Conservation (phyloP, 768 basidiomycete species). For the Arthromyces matolae region DNA sequence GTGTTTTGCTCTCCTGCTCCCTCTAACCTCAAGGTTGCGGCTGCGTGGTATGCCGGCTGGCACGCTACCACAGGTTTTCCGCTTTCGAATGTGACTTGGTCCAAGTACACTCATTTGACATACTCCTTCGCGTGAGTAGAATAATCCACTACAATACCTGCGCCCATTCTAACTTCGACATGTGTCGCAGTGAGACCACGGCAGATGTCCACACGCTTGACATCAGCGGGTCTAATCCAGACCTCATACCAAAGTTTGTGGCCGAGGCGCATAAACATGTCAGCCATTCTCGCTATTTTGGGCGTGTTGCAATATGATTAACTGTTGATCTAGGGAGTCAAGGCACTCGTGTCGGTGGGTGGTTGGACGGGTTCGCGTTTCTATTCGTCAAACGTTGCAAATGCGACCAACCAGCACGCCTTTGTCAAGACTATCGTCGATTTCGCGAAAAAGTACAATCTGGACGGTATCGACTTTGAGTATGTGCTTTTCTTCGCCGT, state of each 20-base stretch:
- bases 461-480: slow-evolving; percentile 62
- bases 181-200: slow-evolving; percentile 32
- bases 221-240: slow-evolving; percentile 42
- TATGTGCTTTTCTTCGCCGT: slow-evolving; percentile 26
- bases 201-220: slow-evolving; percentile 32
- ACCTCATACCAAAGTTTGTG: slow-evolving; percentile 57
- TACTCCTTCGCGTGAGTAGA: slow-evolving; percentile 68
- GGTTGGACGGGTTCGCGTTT: slow-evolving; percentile 66
- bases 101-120: slow-evolving; percentile 60
- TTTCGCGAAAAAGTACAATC: slow-evolving; percentile 47
- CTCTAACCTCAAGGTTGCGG: slow-evolving; percentile 31
- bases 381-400: slow-evolving; percentile 62
- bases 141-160: background rate
- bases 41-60: slow-evolving; percentile 71
- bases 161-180: background rate
- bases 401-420: slow-evolving; percentile 52
- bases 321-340: slow-evolving; percentile 47
- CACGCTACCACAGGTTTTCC: slow-evolving; percentile 47
- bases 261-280: slow-evolving; percentile 40
- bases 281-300: slow-evolving; percentile 7
- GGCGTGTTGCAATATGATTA: background rate
- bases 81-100: slow-evolving; percentile 57
- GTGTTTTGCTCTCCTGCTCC: slow-evolving; percentile 11
- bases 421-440: slow-evolving; percentile 58
- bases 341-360: slow-evolving; percentile 58